phyloP scores from a whole-genome alignment of 2,329 filamentous ascomycete species.

The Colletotrichum chrysophilum region DNA sequence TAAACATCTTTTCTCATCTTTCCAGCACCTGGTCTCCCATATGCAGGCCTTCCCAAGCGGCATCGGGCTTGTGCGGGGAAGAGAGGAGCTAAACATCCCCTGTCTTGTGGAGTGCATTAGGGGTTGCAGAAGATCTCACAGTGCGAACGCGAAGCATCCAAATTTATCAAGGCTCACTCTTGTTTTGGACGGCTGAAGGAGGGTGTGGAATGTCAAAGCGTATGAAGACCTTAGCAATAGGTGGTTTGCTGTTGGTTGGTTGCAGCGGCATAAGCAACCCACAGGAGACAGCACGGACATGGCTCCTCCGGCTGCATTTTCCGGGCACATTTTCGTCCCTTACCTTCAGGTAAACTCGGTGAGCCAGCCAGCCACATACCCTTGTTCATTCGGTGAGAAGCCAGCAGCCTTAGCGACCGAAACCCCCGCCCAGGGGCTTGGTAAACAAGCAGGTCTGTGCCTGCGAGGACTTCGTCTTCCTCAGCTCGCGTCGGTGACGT shows the following conservation, averaged over 20 bases:
- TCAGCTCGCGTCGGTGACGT: neutral
- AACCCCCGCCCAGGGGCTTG: neutral
- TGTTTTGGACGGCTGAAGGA: neutral
- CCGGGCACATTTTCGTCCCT: neutral
- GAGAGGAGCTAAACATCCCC: neutral
- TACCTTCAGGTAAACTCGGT: neutral
- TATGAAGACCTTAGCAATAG: neutral
- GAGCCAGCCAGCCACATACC: neutral
- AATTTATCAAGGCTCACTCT: fast-evolving
- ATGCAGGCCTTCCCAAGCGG: neutral
- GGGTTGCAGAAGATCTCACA: neutral
- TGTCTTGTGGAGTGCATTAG: neutral
- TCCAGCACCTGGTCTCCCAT: neutral
- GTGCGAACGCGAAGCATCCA: neutral
- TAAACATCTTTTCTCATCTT: neutral
- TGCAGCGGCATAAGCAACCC: neutral
- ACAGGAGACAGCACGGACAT: neutral
- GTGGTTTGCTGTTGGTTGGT: neutral
- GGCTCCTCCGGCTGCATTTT: neutral
- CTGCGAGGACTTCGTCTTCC: neutral
- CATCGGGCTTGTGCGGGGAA: neutral
- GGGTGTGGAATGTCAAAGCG: neutral
- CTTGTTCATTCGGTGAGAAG: neutral
- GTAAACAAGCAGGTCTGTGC: neutral
- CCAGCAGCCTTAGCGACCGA: neutral